Percentiles rank a stretch among this genome's conserved stretches.
These are phyloP conservation scores for Scheffersomyces insectosa DNA, from an alignment of 1,139 yeast genomes.

Conservation along the genomic window DNA sequence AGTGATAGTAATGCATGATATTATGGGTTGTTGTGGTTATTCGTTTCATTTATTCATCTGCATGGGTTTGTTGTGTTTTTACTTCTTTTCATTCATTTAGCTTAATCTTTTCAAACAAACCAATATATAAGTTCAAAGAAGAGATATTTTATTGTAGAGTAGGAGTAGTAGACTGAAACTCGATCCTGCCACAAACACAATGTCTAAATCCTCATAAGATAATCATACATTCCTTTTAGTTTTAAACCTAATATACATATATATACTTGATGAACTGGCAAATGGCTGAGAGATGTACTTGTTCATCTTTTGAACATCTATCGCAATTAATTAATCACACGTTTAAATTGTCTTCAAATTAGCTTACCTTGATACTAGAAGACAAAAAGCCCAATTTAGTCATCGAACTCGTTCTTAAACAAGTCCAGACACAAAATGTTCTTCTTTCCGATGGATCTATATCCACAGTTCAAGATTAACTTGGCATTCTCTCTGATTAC, in stretches of 20 bases:
- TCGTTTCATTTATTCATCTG: neutral
- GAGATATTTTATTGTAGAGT: neutral
- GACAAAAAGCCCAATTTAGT: constrained; percentile 2
- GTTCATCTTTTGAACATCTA: too few species aligned
- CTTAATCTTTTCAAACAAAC: neutral
- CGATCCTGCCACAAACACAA: neutral
- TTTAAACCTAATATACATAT: too few species aligned
- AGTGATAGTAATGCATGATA: neutral
- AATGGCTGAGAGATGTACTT: too few species aligned
- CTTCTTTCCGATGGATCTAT: constrained; percentile 54
- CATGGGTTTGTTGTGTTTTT: neutral
- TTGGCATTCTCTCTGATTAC: constrained; percentile 60
- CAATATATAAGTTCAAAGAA: too few species aligned
- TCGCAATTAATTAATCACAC: too few species aligned
- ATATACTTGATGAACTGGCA: too few species aligned
- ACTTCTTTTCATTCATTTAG: neutral
- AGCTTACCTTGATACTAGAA: too few species aligned
- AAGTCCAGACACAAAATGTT: constrained; percentile 52
- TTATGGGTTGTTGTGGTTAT: neutral
- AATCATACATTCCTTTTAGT: too few species aligned
- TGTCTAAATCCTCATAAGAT: too few species aligned
- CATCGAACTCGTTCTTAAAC: constrained; percentile 33
- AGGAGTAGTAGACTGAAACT: neutral
- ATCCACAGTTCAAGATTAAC: constrained; percentile 57
- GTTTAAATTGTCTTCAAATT: too few species aligned